Conservation (phyloP, 345 rosid species). For the Eucalyptus urophylla region DNA sequence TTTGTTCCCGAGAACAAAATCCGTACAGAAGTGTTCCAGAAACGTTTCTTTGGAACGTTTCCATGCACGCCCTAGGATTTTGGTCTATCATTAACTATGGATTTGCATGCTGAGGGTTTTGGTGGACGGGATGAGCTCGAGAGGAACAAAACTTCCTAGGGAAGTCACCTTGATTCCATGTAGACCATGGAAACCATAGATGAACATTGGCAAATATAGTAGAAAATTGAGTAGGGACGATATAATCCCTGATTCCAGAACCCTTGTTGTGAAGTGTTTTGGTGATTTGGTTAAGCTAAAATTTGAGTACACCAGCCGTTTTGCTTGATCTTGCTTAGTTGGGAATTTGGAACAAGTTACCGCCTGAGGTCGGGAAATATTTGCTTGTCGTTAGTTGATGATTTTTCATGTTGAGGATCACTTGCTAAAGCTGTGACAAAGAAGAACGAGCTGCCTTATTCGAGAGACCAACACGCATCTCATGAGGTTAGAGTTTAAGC, state of each 20-base stretch:
- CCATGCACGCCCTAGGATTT: too few relatives aligned
- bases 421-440: not conserved
- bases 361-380: not conserved
- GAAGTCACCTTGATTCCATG: not conserved
- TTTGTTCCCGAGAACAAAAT: too few relatives aligned
- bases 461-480: not conserved
- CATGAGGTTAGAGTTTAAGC: not conserved
- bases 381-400: not conserved
- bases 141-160: not conserved
- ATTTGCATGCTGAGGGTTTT: not conserved
- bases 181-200: not conserved
- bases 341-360: not conserved
- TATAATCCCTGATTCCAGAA: not conserved
- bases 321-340: not conserved
- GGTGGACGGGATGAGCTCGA: not conserved
- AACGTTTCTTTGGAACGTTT: too few relatives aligned
- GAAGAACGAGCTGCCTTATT: not conserved
- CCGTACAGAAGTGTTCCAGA: too few relatives aligned
- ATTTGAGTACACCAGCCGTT: not conserved
- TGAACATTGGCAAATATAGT: not conserved
- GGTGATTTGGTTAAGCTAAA: not conserved
- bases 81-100: not conserved
- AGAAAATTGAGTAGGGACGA: not conserved
- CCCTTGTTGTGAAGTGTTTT: not conserved
- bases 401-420: not conserved